Percentiles rank a stretch among this genome's conserved stretches.
phyloP scores from a whole-genome alignment of 345 rosid species.

The Boechera divaricarpa region DNA sequence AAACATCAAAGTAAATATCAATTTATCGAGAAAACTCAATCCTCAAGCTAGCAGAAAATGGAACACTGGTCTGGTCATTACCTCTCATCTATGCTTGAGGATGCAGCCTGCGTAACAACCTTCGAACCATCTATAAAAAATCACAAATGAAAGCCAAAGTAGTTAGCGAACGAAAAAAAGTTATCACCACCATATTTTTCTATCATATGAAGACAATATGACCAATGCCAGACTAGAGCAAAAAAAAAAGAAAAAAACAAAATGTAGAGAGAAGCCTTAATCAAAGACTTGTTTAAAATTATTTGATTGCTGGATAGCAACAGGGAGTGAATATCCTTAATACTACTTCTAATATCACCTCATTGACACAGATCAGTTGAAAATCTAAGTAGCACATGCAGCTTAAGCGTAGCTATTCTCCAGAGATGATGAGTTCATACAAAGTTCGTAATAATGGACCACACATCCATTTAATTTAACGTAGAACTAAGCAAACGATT shows the following conservation, averaged over 20 bases:
- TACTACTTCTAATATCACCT: slow-evolving; percentile 2
- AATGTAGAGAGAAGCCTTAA: slow-evolving; percentile 11
- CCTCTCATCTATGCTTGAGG: slow-evolving; percentile 68
- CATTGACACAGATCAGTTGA: slow-evolving; percentile 27
- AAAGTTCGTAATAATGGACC: slow-evolving; percentile 14
- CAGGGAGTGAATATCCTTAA: not conserved
- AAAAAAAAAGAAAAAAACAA: not conserved
- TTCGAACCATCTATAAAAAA: slow-evolving; percentile 61
- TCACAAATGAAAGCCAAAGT: slow-evolving; percentile 22
- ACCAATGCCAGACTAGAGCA: slow-evolving; percentile 7
- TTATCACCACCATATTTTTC: not conserved
- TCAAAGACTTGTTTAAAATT: not conserved
- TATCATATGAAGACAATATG: slow-evolving; percentile 11
- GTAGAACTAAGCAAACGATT: slow-evolving; percentile 4
- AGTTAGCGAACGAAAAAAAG: slow-evolving; percentile 22
- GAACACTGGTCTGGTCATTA: slow-evolving; percentile 43
- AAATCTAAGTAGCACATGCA: slow-evolving; percentile 17
- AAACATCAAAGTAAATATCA: slow-evolving; percentile 2
- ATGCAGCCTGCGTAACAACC: slow-evolving; percentile 54
- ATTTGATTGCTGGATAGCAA: not conserved
- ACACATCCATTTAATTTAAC: slow-evolving; percentile 1
- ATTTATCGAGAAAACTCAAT: slow-evolving; percentile 13
- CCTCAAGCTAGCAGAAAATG: slow-evolving; percentile 16
- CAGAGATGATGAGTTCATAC: not conserved
- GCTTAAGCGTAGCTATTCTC: not conserved